These are phyloP conservation scores for Penicillium palitans DNA, from an alignment of 2,329 filamentous ascomycete species.

Conservation along the genomic window DNA sequence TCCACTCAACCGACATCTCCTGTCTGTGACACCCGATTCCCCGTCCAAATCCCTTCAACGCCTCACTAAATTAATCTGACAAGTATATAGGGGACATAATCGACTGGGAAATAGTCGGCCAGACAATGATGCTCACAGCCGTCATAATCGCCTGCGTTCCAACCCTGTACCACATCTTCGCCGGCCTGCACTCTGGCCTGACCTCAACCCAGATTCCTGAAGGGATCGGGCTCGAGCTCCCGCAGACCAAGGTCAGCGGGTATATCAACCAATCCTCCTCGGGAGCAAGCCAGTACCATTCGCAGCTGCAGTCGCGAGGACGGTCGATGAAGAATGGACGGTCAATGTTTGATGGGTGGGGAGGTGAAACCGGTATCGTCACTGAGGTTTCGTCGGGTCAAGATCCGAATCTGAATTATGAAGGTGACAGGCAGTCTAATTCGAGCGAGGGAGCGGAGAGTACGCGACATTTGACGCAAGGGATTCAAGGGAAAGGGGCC, in stretches of 20 bases:
- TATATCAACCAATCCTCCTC: too few species aligned
- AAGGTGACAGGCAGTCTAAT: too few species aligned
- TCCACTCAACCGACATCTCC: slow-evolving; percentile 19
- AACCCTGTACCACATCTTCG: slow-evolving; percentile 29
- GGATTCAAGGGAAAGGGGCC: too few species aligned
- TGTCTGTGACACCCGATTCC: slow-evolving; percentile 14
- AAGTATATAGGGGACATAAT: slow-evolving; percentile 20
- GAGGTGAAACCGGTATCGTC: too few species aligned
- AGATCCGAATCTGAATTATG: too few species aligned
- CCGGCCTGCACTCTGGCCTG: slow-evolving; percentile 26
- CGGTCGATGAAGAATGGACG: too few species aligned
- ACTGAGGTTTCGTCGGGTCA: too few species aligned
- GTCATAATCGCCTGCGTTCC: slow-evolving; percentile 28
- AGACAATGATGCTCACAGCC: slow-evolving; percentile 28
- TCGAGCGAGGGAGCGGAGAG: too few species aligned
- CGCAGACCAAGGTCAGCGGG: slow-evolving; percentile 3
- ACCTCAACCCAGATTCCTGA: slow-evolving; percentile 20
- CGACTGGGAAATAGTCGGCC: slow-evolving; percentile 17
- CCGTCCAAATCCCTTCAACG: neutral
- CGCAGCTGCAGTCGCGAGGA: too few species aligned
- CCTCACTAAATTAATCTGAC: neutral
- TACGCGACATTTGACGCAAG: too few species aligned
- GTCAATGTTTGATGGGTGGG: too few species aligned
- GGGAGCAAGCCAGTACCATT: too few species aligned
- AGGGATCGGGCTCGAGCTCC: slow-evolving; percentile 15